These are phyloP conservation scores for Colletotrichum lentis DNA, from an alignment of 2,329 filamentous ascomycete genomes.

Conservation along the genomic window DNA sequence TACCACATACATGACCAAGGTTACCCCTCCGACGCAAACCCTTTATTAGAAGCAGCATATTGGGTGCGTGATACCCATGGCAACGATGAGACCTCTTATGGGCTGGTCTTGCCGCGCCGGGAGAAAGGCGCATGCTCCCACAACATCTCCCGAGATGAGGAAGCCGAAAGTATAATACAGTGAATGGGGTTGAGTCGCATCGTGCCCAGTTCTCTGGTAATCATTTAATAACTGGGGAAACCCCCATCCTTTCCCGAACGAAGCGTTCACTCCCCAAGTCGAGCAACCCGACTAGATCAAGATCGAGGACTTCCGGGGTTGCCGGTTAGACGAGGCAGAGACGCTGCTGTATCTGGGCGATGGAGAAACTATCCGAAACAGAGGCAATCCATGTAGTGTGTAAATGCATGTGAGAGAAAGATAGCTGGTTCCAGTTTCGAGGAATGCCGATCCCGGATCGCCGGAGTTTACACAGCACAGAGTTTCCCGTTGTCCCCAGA, in stretches of 20 bases:
- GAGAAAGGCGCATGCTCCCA: constrained; percentile 1
- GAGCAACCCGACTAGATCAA: not conserved
- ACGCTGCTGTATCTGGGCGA: not conserved
- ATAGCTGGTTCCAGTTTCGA: constrained; percentile 17
- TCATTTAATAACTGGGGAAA: not conserved
- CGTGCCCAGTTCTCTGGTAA: not conserved
- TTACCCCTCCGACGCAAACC: not conserved
- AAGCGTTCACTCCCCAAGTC: not conserved
- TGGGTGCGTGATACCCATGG: not conserved
- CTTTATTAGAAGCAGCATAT: not conserved
- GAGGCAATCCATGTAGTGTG: constrained; percentile 5
- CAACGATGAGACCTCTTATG: not conserved
- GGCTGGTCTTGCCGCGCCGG: not conserved
- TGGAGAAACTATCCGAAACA: constrained; percentile 20
- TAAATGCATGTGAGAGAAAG: constrained; percentile 2
- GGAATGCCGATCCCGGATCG: constrained; percentile 20
- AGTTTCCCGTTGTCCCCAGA: constrained; percentile 20
- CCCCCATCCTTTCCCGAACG: no score
- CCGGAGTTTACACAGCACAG: constrained; percentile 1
- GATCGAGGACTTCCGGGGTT: not conserved
- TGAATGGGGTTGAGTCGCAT: not conserved
- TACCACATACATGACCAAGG: not conserved
- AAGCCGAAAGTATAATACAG: constrained; percentile 26
- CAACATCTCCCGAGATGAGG: constrained; percentile 12
- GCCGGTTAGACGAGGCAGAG: not conserved